Conservation (phyloP, 2,329 filamentous ascomycete species). For the Trichoderma simmonsii region DNA sequence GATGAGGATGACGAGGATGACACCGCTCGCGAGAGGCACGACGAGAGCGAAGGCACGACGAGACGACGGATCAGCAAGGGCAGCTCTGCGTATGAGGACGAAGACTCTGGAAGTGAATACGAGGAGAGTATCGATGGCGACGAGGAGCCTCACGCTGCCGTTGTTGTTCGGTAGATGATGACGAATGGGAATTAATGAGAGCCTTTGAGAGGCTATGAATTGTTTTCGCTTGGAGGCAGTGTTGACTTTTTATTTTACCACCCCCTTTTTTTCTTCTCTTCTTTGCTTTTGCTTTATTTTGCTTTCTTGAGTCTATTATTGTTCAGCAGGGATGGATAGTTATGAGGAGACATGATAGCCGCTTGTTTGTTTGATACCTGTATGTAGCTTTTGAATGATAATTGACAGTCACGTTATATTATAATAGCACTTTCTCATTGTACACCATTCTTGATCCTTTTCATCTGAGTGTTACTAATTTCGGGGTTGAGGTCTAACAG, state of each 20-base stretch:
- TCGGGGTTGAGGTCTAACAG: background rate
- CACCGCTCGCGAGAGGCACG: background rate
- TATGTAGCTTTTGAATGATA: conserved; percentile 14
- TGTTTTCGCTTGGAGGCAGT: background rate
- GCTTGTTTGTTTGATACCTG: conserved; percentile 17
- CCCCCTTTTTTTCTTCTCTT: background rate
- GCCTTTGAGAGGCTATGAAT: background rate
- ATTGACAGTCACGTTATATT: conserved; percentile 11
- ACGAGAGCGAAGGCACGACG: conserved; percentile 51
- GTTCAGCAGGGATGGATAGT: conserved; percentile 11
- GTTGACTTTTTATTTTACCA: background rate
- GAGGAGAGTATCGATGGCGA: conserved; percentile 15
- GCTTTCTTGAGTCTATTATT: background rate
- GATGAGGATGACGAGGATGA: conserved; percentile 21
- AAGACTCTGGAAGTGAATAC: conserved; percentile 43
- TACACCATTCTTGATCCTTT: background rate
- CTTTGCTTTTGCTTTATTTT: background rate
- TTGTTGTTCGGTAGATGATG: background rate
- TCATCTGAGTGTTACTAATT: background rate
- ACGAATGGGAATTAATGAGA: background rate
- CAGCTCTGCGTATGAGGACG: conserved; percentile 41
- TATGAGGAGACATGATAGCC: conserved; percentile 20
- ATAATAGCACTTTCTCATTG: background rate
- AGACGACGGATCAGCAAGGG: conserved; percentile 47
- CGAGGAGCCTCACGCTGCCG: conserved; percentile 5